Evolutionary conservation across 2,329 filamentous ascomycete genomes (phyloP).

Genomic region (Trichoderma asperellum): DNA sequence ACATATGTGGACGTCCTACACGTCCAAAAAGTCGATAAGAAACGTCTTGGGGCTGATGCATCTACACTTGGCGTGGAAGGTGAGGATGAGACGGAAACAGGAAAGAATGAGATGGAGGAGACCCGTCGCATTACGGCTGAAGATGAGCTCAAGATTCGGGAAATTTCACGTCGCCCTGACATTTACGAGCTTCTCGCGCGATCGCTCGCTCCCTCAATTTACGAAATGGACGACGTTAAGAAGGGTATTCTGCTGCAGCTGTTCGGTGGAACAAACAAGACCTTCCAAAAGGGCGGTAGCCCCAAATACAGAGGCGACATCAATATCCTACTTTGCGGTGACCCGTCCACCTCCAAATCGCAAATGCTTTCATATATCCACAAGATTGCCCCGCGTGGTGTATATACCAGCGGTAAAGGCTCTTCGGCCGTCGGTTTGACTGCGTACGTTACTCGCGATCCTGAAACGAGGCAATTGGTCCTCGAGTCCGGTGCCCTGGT

Average conservation of each 20-base stretch:
- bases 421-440: conserved; percentile 82
- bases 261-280: conserved; percentile 97
- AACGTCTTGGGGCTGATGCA: conserved; percentile 86
- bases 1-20: conserved; percentile 96
- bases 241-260: conserved; percentile 96
- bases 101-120: conserved; percentile 79
- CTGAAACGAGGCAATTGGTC: conserved; percentile 77
- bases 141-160: conserved; percentile 86
- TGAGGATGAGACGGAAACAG: conserved; percentile 65
- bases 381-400: conserved; percentile 89
- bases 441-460: conserved; percentile 79
- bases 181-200: conserved; percentile 91
- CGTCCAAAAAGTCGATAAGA: conserved; percentile 95
- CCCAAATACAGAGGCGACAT: conserved; percentile 97
- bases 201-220: conserved; percentile 91
- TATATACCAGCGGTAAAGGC: conserved; percentile 81
- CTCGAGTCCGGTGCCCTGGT: conserved; percentile 80
- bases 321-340: conserved; percentile 94
- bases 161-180: conserved; percentile 77
- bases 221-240: conserved; percentile 98
- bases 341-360: conserved; percentile 95
- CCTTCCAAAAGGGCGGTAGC: conserved; percentile 93
- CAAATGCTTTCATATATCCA: conserved; percentile 94
- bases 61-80: conserved; percentile 85
- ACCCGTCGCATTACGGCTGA: conserved; percentile 81